These are phyloP conservation scores for Annulohypoxylon nitens DNA, from an alignment of 495 filamentous ascomycete genomes.

Conservation along the genomic window DNA sequence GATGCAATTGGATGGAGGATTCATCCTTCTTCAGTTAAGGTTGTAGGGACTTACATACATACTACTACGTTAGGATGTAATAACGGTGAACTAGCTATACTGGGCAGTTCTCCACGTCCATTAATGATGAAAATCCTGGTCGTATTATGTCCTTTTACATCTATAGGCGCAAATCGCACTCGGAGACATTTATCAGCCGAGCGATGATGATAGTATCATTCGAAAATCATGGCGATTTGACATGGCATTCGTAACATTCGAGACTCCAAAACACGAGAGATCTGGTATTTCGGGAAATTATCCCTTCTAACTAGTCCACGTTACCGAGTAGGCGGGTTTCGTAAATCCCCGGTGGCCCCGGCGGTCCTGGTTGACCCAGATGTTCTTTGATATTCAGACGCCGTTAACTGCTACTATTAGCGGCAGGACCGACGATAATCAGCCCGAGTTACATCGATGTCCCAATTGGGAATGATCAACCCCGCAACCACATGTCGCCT, in stretches of 20 bases:
- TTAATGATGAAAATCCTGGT: conserved; percentile 5
- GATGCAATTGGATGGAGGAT: conserved; percentile 9
- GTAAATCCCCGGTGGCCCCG: conserved; percentile 9
- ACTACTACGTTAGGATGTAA: conserved; percentile 3
- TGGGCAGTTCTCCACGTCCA: not conserved
- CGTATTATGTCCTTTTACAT: not conserved
- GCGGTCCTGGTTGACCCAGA: not conserved
- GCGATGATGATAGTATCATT: not conserved
- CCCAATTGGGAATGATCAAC: conserved; percentile 3
- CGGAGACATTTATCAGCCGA: conserved; percentile 2
- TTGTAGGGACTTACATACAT: conserved; percentile 13
- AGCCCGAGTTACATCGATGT: conserved; percentile 1
- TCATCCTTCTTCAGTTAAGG: conserved; percentile 11
- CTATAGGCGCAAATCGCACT: not conserved
- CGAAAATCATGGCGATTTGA: not conserved
- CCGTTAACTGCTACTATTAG: conserved; percentile 1
- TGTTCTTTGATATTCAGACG: conserved; percentile 6
- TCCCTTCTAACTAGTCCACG: conserved; percentile 11
- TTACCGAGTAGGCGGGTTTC: conserved; percentile 14
- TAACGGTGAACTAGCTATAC: conserved; percentile 15
- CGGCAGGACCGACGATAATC: conserved; percentile 9
- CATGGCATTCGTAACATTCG: not conserved
- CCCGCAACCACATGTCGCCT: conserved; percentile 17
- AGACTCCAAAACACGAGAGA: conserved; percentile 7
- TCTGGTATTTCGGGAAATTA: conserved; percentile 18